phyloP scores from a whole-genome alignment of 139 green algal genomes.

The Chlamydomonas sp. region DNA sequence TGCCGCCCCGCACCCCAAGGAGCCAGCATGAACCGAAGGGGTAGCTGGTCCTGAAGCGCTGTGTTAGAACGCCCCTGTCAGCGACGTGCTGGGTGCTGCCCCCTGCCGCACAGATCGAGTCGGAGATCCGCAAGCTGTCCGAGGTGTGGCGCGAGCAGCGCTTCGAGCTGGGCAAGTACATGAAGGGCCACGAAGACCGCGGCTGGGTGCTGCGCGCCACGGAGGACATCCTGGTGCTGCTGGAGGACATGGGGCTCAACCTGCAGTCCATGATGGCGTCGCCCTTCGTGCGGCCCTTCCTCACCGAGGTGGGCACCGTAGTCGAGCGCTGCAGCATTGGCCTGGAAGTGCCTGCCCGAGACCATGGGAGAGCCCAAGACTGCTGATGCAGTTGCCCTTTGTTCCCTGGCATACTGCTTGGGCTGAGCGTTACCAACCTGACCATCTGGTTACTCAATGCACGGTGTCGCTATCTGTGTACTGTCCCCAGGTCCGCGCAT shows the following conservation, averaged over 20 bases:
- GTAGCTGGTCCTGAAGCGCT: background rate
- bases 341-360: no score
- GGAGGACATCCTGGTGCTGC: constrained; percentile 81
- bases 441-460: no score
- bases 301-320: constrained; percentile 54
- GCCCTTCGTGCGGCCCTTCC: constrained; percentile 83
- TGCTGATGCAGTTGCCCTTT: no score
- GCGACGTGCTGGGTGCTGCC: background rate
- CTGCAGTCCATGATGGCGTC: constrained; percentile 90
- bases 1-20: no score
- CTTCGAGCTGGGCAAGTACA: constrained; percentile 86
- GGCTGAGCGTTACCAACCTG: no score
- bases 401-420: no score
- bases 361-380: no score
- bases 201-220: constrained; percentile 78
- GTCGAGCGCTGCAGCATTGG: no score
- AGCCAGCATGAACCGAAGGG: background rate
- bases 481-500: constrained; percentile 62
- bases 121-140: constrained; percentile 83
- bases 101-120: constrained; percentile 72
- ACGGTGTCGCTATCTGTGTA: no score
- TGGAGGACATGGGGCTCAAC: constrained; percentile 89
- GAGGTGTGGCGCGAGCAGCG: constrained; percentile 84
- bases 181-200: constrained; percentile 72
- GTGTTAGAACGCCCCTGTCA: no score